A percentile compares a stretch with the other conserved stretches of the same genome.
phyloP scores from a whole-genome alignment of 2,329 filamentous ascomycete species.

The Talaromyces sp. region DNA sequence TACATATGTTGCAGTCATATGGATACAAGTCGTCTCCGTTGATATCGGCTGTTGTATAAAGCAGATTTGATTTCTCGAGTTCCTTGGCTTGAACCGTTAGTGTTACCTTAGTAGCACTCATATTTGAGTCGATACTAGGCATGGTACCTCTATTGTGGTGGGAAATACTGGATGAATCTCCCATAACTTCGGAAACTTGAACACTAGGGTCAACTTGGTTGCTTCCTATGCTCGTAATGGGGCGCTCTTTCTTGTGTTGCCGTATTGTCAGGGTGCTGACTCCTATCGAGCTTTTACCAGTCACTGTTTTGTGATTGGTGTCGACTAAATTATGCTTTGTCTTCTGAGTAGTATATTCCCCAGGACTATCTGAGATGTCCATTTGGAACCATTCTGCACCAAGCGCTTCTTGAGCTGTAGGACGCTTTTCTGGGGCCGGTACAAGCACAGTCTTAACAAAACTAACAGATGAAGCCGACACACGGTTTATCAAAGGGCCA shows the following conservation, averaged over 20 bases:
- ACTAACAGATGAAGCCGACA: not conserved
- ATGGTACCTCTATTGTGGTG: no score
- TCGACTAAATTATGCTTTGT: not conserved
- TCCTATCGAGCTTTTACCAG: no score
- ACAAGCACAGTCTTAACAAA: not conserved
- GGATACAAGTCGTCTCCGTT: not conserved
- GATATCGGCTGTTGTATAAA: not conserved
- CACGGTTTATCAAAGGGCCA: not conserved
- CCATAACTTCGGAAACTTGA: no score
- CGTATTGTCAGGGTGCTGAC: no score
- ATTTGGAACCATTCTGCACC: not conserved
- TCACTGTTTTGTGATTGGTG: not conserved
- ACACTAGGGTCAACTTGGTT: no score
- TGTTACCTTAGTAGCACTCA: no score
- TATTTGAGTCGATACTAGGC: no score
- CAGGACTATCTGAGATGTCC: not conserved
- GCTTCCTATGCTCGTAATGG: no score
- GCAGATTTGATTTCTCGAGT: no score
- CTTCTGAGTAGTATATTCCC: not conserved
- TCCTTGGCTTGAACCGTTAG: no score
- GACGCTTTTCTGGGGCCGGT: not conserved
- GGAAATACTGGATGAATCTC: no score
- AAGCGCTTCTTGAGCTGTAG: not conserved
- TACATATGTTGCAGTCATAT: not conserved
- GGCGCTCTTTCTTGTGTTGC: no score